These are phyloP conservation scores for Ceriops zippeliana DNA, from an alignment of 345 rosid species.

Conservation along the genomic window DNA sequence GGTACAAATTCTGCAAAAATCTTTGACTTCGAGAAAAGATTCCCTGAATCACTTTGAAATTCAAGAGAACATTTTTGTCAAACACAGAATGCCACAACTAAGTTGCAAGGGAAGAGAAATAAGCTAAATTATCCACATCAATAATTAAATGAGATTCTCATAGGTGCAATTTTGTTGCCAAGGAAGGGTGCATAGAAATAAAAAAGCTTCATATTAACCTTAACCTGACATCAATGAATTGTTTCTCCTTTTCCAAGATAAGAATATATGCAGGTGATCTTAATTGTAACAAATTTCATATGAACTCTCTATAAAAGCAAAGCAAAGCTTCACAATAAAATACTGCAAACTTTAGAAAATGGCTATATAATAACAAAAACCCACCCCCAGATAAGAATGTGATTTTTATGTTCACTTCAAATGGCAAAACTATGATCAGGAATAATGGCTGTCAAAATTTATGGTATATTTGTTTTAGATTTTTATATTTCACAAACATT, in stretches of 20 bases:
- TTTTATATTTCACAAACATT: too few species aligned
- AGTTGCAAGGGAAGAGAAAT: constrained; percentile 11
- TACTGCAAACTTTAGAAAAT: background rate
- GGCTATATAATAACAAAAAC: too few species aligned
- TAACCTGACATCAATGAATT: background rate
- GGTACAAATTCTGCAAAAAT: constrained; percentile 35
- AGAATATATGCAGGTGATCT: background rate
- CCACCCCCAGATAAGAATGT: too few species aligned
- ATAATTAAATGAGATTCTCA: background rate
- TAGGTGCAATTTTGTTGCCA: background rate
- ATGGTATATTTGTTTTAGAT: too few species aligned
- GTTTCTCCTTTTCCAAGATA: background rate
- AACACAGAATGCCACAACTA: constrained; percentile 5
- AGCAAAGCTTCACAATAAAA: background rate
- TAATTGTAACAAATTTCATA: background rate
- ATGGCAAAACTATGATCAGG: too few species aligned
- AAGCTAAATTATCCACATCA: background rate
- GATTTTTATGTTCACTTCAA: too few species aligned
- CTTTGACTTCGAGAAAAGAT: constrained; percentile 46
- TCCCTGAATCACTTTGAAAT: constrained; percentile 59
- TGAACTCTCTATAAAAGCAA: background rate
- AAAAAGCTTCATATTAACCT: background rate
- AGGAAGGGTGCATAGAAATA: background rate
- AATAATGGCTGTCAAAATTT: too few species aligned
- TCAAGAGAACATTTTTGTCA: constrained; percentile 7